These are phyloP conservation scores for Tolypocladium tropicale DNA, from an alignment of 2,329 filamentous ascomycete species.

Conservation along the genomic window DNA sequence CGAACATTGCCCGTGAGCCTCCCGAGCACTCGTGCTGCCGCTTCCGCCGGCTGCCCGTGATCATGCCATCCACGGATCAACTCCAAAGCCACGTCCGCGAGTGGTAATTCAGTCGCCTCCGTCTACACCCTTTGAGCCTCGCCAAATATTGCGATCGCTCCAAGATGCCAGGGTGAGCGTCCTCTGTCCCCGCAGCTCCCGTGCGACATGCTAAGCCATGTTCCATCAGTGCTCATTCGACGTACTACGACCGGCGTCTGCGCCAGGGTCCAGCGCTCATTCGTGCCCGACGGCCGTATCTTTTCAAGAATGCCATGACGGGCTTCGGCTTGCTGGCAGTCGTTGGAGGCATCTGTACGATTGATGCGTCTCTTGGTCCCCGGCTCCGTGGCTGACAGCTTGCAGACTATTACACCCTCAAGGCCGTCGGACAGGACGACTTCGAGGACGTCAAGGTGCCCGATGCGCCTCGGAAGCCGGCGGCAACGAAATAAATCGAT, in stretches of 20 bases:
- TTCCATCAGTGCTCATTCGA: slow-evolving; percentile 38
- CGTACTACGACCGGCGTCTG: slow-evolving; percentile 87
- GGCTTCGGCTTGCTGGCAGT: slow-evolving; percentile 67
- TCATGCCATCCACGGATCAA: not conserved
- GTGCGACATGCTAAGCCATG: not conserved
- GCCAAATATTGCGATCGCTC: not conserved
- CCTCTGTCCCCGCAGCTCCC: not conserved
- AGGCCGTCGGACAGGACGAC: slow-evolving; percentile 86
- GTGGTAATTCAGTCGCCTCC: not conserved
- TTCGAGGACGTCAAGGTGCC: slow-evolving; percentile 94
- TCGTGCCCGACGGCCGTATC: slow-evolving; percentile 82
- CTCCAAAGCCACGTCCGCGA: not conserved
- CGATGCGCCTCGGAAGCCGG: slow-evolving; percentile 49
- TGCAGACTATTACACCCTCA: slow-evolving; percentile 55
- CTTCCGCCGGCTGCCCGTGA: not conserved
- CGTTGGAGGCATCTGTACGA: slow-evolving; percentile 80
- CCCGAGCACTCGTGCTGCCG: not conserved
- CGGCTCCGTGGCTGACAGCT: slow-evolving; percentile 5
- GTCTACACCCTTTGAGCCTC: not conserved
- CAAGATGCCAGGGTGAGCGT: not conserved
- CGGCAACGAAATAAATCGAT: slow-evolving; percentile 12
- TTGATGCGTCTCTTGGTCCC: not conserved
- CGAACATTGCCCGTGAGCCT: not conserved
- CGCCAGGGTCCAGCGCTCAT: slow-evolving; percentile 82
- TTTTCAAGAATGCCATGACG: slow-evolving; percentile 79